A percentile compares a stretch with the other conserved stretches of the same genome.
These are phyloP conservation scores for Allantophomopsis lycopodina DNA, from an alignment of 2,329 filamentous ascomycete genomes.

Conservation along the genomic window DNA sequence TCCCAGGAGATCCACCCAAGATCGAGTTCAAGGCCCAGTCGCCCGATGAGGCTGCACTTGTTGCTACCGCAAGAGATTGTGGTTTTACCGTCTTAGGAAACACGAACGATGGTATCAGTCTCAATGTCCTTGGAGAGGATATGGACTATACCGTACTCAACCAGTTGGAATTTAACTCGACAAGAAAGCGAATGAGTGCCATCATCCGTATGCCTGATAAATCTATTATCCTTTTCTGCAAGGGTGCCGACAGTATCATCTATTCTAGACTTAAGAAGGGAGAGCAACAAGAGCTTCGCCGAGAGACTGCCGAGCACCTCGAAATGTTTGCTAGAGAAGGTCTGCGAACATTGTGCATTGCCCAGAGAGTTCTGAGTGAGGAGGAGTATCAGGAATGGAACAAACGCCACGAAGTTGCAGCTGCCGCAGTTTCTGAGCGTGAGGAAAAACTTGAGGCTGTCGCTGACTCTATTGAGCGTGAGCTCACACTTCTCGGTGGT, in stretches of 20 bases:
- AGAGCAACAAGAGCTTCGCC: constrained; percentile 73
- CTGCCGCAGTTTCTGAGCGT: constrained; percentile 68
- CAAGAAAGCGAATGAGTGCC: constrained; percentile 92
- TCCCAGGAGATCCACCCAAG: constrained; percentile 77
- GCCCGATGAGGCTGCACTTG: constrained; percentile 88
- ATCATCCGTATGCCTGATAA: constrained; percentile 92
- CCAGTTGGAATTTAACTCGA: constrained; percentile 95
- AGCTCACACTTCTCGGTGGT: constrained; percentile 76
- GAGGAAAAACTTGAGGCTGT: constrained; percentile 89
- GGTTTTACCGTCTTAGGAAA: constrained; percentile 85
- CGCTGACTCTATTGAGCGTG: constrained; percentile 80
- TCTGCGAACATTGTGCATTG: constrained; percentile 87
- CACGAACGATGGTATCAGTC: constrained; percentile 63
- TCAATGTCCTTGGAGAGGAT: constrained; percentile 82
- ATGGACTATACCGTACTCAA: constrained; percentile 79
- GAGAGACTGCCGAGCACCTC: constrained; percentile 78
- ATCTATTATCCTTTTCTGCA: constrained; percentile 84
- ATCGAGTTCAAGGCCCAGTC: constrained; percentile 97
- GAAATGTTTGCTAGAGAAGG: constrained; percentile 97
- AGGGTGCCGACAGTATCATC: constrained; percentile 94
- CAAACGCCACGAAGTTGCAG: constrained; percentile 74
- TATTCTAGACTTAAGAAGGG: constrained; percentile 80
- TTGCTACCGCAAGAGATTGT: constrained; percentile 87
- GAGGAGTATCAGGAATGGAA: constrained; percentile 78
- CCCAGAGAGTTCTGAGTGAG: constrained; percentile 66